Percentiles rank a stretch among this genome's conserved stretches.
Conservation (phyloP, 2,329 filamentous ascomycete species). For the Trichoderma citrinoviride region DNA sequence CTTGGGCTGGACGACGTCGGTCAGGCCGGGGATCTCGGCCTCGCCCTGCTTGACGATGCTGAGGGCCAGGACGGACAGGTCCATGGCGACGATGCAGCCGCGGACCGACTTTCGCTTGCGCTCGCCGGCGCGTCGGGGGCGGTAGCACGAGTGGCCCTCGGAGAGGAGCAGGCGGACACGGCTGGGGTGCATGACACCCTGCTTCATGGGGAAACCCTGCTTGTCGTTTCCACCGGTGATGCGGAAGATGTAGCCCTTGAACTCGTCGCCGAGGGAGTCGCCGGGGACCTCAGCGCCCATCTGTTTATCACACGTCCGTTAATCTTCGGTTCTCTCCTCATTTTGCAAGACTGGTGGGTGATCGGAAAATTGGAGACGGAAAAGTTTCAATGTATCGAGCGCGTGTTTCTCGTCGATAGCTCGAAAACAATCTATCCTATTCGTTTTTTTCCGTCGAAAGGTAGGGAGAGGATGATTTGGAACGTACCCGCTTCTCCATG, state of each 20-base stretch:
- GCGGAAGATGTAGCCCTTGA: conserved; percentile 99
- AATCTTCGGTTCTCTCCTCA: background rate
- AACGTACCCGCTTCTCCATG: conserved; percentile 91
- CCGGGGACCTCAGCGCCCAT: conserved; percentile 91
- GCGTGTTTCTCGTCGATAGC: conserved; percentile 20
- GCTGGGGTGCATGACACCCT: conserved; percentile 98
- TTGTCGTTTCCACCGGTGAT: conserved; percentile 99
- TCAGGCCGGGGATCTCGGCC: conserved; percentile 87
- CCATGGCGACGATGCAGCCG: conserved; percentile 96
- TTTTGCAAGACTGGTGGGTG: background rate
- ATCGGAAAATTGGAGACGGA: background rate
- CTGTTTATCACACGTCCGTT: conserved; percentile 39
- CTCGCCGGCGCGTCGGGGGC: conserved; percentile 94
- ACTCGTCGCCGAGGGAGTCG: conserved; percentile 96
- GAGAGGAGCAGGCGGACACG: conserved; percentile 96
- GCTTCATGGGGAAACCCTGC: conserved; percentile 99
- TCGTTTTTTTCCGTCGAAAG: conserved; percentile 8
- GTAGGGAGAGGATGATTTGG: conserved; percentile 17
- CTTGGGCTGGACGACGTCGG: conserved; percentile 98
- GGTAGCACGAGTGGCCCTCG: conserved; percentile 99
- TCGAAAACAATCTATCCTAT: background rate
- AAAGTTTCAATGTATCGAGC: conserved; percentile 2
- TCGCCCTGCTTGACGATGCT: conserved; percentile 98
- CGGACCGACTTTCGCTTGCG: conserved; percentile 99
- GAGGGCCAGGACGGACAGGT: conserved; percentile 92